phyloP scores from a whole-genome alignment of 2,329 filamentous ascomycete species.

The Fusarium sp. region DNA sequence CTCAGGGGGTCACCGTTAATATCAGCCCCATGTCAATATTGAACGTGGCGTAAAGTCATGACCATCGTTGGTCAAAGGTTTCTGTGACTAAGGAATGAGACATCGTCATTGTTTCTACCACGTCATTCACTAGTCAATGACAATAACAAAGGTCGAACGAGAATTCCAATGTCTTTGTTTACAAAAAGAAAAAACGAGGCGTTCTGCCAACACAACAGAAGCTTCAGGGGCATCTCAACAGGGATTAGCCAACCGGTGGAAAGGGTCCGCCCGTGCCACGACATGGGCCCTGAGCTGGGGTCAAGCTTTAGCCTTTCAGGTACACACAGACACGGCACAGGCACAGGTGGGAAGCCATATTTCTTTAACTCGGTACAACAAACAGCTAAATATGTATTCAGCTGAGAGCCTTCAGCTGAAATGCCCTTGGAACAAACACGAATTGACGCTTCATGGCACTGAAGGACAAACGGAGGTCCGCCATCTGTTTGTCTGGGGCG shows the following conservation, averaged over 20 bases:
- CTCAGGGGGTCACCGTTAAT: slow-evolving; percentile 14
- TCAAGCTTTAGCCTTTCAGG: neutral
- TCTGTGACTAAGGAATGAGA: too few relatives aligned
- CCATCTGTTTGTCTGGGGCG: neutral
- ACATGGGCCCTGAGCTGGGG: slow-evolving; percentile 8
- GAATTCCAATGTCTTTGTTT: slow-evolving; percentile 12
- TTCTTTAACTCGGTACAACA: too few relatives aligned
- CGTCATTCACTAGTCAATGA: neutral
- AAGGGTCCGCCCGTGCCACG: slow-evolving; percentile 16
- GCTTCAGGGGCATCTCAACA: slow-evolving; percentile 31
- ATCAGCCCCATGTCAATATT: slow-evolving; percentile 20
- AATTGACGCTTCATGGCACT: too few relatives aligned
- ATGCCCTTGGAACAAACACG: too few relatives aligned
- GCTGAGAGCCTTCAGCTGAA: too few relatives aligned
- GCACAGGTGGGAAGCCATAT: neutral
- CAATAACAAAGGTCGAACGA: neutral
- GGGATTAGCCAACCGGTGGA: slow-evolving; percentile 26
- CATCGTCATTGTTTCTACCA: neutral
- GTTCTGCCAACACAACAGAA: slow-evolving; percentile 2
- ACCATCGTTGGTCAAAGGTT: neutral
- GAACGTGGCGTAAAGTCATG: neutral
- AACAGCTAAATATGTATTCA: too few relatives aligned
- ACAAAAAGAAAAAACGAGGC: slow-evolving; percentile 35
- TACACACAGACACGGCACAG: neutral
- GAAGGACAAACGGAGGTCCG: too few relatives aligned